Base-by-base conservation (phyloP, 2,329 filamentous ascomycete genomes). In the Stenocarpella maydis region DNA sequence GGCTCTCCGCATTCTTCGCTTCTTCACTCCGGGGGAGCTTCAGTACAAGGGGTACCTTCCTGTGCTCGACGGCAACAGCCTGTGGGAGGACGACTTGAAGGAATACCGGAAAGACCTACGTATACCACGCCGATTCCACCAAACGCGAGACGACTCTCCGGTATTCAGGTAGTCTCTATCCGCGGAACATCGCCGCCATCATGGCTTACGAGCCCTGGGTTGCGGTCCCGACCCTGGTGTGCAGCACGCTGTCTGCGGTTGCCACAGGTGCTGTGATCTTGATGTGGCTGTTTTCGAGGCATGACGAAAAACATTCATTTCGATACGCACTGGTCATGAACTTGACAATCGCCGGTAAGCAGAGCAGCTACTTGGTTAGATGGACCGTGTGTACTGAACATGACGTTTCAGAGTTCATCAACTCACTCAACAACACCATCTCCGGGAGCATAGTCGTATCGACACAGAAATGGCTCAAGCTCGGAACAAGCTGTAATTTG, bases 291-390 rank as follows among this genome's bases (percentile, higher is more conserved):
- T 49, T 60, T n/a, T 54, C 68, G 15, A 52, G 68, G 10, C 43
- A 69, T 21, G 54, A 69, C 3, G 63, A 69, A 2, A 69, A 69
- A 47, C 65, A 65, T 31, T 69, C 63, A 6, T 67, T 69, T 17
- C 64, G 68, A 49, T 67, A 69, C 26, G 52, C 58, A 50, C 53
- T 69, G 43, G 65, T 69, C 17, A 69, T 69, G 63, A 69, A 69
- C 34, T 31, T 69, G 53, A 69, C 63, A 0, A 28, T 69, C 7
- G 68, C 68, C 21, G 68, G 68, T 69, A 53, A 61, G 68, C 26
- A 19, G 26, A 37, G 34, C 10, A 37, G 28, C 28, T 31, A 21
- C 26, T 28, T 14, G 17, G 19, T 21, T 21, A 4, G 3, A 7
- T 24, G 10, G 6, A 21, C 15, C 26, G 15, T 17, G 41, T 19